Base-by-base conservation (phyloP, 2,329 filamentous ascomycete species). In the Leptographium procerum region DNA sequence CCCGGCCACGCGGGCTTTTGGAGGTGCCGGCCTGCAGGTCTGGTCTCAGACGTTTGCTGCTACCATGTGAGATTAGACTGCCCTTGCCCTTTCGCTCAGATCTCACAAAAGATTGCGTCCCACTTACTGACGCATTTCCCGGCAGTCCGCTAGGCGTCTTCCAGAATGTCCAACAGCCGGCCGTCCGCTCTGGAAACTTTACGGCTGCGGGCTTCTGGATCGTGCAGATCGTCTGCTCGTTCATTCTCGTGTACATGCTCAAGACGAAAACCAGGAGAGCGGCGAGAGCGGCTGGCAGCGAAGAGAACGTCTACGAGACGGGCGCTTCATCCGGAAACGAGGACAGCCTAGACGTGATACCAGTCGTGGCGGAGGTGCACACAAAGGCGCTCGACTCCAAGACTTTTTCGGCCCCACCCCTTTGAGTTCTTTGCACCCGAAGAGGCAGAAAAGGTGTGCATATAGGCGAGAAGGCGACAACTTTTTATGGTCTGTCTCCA, bases 141-240 rank as follows among this genome's bases (percentile, higher is more conserved):
- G 7, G 2, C 16, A 56, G 52, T 36, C 59, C 60, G 16, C 52
- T 62, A 19, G 61, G 34, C 9, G 55, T 50, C 3, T 62, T 62
- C 51, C 50, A 62, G 43, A 59, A 36, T 6, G 59, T 62, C 6
- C 47, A 62, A 26, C 61, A 62, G 55, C 61, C 61, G 5, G 61
- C 54, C 5, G 61, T 62, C 8, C 45, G 56, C 2, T 36, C 19
- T 9, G 61, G 61, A 19, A 62, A 62, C 55, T 62, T 34, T n/a
- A 58, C 55, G 11, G 61, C 61, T 7, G 61, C 61, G 1, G 61
- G 61, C 1, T 55, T 47, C 24, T 31, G 9, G 26, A 52, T 52
- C 26, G 26, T 52, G 50, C 28, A 52, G 10, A n/a, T 33, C 3
- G 22, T 57, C 50, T n/a, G 51, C 34, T 24, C 52, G 16, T 33